Base-by-base conservation (phyloP, 2,329 filamentous ascomycete species). In the Xylaria sp. region DNA sequence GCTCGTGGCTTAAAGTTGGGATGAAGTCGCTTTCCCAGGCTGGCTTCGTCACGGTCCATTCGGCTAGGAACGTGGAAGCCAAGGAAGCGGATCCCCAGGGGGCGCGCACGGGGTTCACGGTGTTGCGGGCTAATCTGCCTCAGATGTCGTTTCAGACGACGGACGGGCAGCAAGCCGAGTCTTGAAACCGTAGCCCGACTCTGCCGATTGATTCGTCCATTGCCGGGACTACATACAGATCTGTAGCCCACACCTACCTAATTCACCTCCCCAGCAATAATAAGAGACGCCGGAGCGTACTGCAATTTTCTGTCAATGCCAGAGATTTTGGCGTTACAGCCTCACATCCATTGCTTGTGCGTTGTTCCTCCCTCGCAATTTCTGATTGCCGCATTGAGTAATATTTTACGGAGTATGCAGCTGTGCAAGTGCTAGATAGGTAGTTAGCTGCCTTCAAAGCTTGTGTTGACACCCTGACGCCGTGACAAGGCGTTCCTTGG, bases 111-210 rank as follows among this genome's bases (percentile, higher is more conserved):
- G 59, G 42, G 46, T 50, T 42, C 46, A 52, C 38, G 37, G 54
- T 17, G 52, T 51, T 55, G 60, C 62, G 55, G 64, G 57, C 13
- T 50, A 52, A 54, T 52, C 46, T 67, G 66, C 67, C 50, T 69
- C 67, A 69, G 61, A 63, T 63, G 53, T 43, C 43, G 67, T 69
- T 69, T 69, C 66, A 68, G 39, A 62, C 37, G 52, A 62, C 67
- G 67, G 67, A 62, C 62, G 52, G 59, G 22, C 56, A 55, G 45
- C 61, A 46, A 66, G 44, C 67, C 67, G 66, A 64, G 54, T 41
- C 46, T 60, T 69, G 67, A 69, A 69, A 69, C 67, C 61, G 52
- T 50, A 48, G 52, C 43, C 20, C 56, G 19, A 50, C 56, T 52
- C 60, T 64, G 57, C 63, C 65, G 62, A 48, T 54, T 57, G 48